Evolutionary conservation across 202 grass and related monocot genomes (phyloP).

Genomic region (Elaeis oleifera): DNA sequence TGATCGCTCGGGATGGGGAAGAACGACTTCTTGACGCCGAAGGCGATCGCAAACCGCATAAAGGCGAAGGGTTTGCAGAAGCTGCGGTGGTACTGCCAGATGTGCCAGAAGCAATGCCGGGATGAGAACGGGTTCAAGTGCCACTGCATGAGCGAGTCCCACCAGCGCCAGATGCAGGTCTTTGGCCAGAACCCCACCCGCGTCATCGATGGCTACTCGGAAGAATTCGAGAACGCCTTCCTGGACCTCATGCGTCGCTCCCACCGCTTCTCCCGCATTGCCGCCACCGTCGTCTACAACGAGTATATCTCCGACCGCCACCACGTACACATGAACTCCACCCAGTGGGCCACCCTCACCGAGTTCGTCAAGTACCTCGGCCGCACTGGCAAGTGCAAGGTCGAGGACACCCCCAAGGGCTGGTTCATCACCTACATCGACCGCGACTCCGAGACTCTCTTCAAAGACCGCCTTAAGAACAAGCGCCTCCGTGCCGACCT

Average conservation of each 20-base stretch:
- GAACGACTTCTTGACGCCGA: slow-evolving; percentile 72
- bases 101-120: slow-evolving; percentile 89
- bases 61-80: slow-evolving; percentile 86
- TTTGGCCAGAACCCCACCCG: slow-evolving; percentile 72
- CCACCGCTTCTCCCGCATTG: slow-evolving; percentile 67
- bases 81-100: slow-evolving; percentile 89
- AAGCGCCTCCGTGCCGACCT: slow-evolving; percentile 65
- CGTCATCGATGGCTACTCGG: slow-evolving; percentile 54
- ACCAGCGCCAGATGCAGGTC: slow-evolving; percentile 89
- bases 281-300: slow-evolving; percentile 82
- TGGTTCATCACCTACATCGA: slow-evolving; percentile 94
- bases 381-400: slow-evolving; percentile 58
- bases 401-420: slow-evolving; percentile 80
- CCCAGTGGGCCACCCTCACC: slow-evolving; percentile 65
- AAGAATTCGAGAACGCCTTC: slow-evolving; percentile 67
- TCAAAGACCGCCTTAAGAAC: slow-evolving; percentile 72
- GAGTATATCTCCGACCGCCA: slow-evolving; percentile 68
- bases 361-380: slow-evolving; percentile 90
- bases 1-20: slow-evolving; percentile 30
- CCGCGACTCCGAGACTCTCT: slow-evolving; percentile 59
- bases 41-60: slow-evolving; percentile 85
- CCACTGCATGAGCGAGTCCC: slow-evolving; percentile 86
- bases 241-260: slow-evolving; percentile 53
- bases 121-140: slow-evolving; percentile 96
- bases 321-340: slow-evolving; percentile 93